These are phyloP conservation scores for Sporisorium exsertum DNA, from an alignment of 1,284 basidiomycete species.

Conservation along the genomic window DNA sequence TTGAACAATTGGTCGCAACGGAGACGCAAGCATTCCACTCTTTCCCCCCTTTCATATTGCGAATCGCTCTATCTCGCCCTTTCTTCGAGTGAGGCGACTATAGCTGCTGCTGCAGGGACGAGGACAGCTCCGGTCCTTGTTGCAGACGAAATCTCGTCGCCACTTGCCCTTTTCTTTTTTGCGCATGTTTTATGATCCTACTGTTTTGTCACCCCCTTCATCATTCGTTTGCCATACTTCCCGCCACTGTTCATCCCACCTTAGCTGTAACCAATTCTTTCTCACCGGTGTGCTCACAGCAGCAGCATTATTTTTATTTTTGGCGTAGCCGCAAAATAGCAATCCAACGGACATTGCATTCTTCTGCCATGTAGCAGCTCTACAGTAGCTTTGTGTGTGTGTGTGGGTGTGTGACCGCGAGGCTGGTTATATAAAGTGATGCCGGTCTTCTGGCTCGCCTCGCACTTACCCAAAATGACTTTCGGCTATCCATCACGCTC, in stretches of 20 bases:
- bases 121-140: background rate
- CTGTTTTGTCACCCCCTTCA: background rate
- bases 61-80: background rate
- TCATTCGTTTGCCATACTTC: constrained; percentile 2
- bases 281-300: background rate
- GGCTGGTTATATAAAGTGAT: too few relatives aligned
- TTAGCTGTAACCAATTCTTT: background rate
- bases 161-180: background rate
- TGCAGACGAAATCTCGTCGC: background rate
- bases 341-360: constrained; percentile 24
- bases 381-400: too few relatives aligned
- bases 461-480: too few relatives aligned
- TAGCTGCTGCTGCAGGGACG: background rate
- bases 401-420: too few relatives aligned
- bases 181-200: background rate
- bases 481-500: constrained; percentile 1
- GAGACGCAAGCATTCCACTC: constrained; percentile 11
- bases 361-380: too few relatives aligned
- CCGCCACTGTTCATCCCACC: background rate
- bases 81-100: background rate
- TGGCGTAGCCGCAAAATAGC: constrained; percentile 13
- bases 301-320: background rate
- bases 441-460: too few relatives aligned
- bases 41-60: background rate
- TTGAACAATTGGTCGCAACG: constrained; percentile 24